phyloP scores from a whole-genome alignment of 257 asterid species.

The Handroanthus guayacan region DNA sequence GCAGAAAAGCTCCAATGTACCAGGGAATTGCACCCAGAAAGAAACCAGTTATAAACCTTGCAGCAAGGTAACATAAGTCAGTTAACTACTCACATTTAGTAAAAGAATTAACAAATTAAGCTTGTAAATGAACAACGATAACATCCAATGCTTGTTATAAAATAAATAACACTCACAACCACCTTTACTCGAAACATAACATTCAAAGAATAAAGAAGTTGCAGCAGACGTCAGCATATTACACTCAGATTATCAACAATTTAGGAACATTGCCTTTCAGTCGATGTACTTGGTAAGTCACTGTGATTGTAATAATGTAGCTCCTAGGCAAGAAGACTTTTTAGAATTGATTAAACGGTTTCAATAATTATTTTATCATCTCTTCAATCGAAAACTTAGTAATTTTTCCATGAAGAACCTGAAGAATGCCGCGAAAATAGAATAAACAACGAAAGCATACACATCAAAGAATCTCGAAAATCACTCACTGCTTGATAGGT shows the following conservation, averaged over 20 bases:
- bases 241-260: slow-evolving; percentile 29
- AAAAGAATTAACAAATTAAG: slow-evolving; percentile 3
- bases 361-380: background rate
- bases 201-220: background rate
- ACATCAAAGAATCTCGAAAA: slow-evolving; percentile 25
- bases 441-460: slow-evolving; percentile 7
- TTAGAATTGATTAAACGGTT: background rate
- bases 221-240: background rate
- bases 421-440: background rate
- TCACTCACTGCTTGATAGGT: slow-evolving; percentile 6
- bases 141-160: background rate
- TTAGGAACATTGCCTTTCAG: background rate
- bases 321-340: background rate
- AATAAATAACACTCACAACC: background rate
- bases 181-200: background rate
- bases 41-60: slow-evolving; percentile 84
- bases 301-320: background rate
- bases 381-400: background rate
- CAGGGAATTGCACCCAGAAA: slow-evolving; percentile 88
- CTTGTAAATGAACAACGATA: background rate
- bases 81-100: background rate
- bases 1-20: slow-evolving; percentile 85
- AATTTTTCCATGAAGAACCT: background rate
- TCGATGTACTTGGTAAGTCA: background rate
- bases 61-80: slow-evolving; percentile 32